Conservation (phyloP, 345 rosid genomes). For the Populus deltoides region DNA sequence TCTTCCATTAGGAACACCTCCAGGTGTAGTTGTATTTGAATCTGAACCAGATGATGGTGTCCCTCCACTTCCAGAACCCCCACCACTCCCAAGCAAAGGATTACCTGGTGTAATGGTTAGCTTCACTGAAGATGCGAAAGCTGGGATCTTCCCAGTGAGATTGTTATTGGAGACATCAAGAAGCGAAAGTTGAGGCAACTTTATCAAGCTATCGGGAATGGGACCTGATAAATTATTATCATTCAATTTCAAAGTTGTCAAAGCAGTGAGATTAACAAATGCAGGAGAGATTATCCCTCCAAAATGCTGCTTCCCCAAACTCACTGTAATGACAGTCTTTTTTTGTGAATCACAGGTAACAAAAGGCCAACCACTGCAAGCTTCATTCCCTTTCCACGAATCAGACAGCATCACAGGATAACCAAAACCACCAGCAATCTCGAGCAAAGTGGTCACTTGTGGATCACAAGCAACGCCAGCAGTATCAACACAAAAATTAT, state of each 20-base stretch:
- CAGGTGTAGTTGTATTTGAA: background rate
- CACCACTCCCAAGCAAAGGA: slow-evolving; percentile 34
- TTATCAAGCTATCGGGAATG: slow-evolving; percentile 58
- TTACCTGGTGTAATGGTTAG: slow-evolving; percentile 47
- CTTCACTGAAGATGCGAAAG: slow-evolving; percentile 42
- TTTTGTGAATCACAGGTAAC: slow-evolving; percentile 43
- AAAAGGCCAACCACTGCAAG: slow-evolving; percentile 57
- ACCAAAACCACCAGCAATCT: slow-evolving; percentile 58
- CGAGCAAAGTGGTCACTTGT: slow-evolving; percentile 59
- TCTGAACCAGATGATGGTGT: background rate
- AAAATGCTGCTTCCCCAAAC: slow-evolving; percentile 46
- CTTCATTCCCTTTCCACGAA: slow-evolving; percentile 67
- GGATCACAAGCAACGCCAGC: slow-evolving; percentile 46
- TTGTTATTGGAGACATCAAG: slow-evolving; percentile 77
- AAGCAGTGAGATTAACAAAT: slow-evolving; percentile 47
- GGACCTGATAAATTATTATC: slow-evolving; percentile 58
- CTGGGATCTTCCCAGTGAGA: slow-evolving; percentile 49
- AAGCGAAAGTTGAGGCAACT: slow-evolving; percentile 37
- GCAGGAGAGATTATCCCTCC: slow-evolving; percentile 62
- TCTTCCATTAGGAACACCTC: slow-evolving; percentile 24
- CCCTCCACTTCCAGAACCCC: slow-evolving; percentile 22
- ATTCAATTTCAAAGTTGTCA: slow-evolving; percentile 50
- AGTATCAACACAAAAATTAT: slow-evolving; percentile 43
- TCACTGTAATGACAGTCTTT: slow-evolving; percentile 39
- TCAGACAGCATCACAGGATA: slow-evolving; percentile 60